A percentile compares a stretch with the other conserved stretches of the same genome.
phyloP scores from a whole-genome alignment of 768 basidiomycete species.

The Tylopilus vinaceipallidus region DNA sequence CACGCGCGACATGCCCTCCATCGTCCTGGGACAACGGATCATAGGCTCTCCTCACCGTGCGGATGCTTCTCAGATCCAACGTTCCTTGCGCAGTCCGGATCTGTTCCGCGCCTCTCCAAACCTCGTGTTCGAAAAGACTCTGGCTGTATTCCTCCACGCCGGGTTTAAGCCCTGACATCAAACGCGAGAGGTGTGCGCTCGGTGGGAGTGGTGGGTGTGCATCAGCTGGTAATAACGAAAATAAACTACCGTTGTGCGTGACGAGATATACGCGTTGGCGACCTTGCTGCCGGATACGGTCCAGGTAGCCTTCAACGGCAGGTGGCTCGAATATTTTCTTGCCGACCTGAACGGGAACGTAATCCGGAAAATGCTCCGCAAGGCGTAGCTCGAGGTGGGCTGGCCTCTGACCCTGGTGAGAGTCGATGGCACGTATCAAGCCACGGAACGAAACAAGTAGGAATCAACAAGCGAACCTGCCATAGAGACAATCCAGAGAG shows the following conservation, averaged over 20 bases:
- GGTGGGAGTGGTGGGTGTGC: conserved; percentile 74
- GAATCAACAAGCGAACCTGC: conserved; percentile 48
- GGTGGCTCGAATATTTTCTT: conserved; percentile 68
- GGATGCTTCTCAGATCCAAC: conserved; percentile 69
- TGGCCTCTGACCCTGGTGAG: conserved; percentile 35
- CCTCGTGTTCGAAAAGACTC: conserved; percentile 48
- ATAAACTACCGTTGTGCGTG: conserved; percentile 72
- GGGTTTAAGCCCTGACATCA: conserved; percentile 29
- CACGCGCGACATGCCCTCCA: conserved; percentile 27
- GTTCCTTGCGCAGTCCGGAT: conserved; percentile 64
- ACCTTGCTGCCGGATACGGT: conserved; percentile 59
- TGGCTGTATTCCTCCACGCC: conserved; percentile 30
- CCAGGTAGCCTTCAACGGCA: conserved; percentile 82
- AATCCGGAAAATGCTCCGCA: conserved; percentile 62
- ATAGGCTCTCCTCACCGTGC: conserved; percentile 58
- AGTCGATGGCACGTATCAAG: conserved; percentile 7
- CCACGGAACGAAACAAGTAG: conserved; percentile 7
- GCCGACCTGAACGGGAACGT: conserved; percentile 39
- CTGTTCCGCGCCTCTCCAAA: conserved; percentile 61
- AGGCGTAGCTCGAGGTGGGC: conserved; percentile 73
- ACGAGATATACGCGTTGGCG: conserved; percentile 66
- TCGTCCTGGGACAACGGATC: conserved; percentile 27
- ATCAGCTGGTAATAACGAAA: conserved; percentile 48
- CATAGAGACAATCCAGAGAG: conserved; percentile 72
- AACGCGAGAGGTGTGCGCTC: conserved; percentile 39